Base-by-base conservation (phyloP, 2,329 filamentous ascomycete species). In the Triangularia verruculosa region DNA sequence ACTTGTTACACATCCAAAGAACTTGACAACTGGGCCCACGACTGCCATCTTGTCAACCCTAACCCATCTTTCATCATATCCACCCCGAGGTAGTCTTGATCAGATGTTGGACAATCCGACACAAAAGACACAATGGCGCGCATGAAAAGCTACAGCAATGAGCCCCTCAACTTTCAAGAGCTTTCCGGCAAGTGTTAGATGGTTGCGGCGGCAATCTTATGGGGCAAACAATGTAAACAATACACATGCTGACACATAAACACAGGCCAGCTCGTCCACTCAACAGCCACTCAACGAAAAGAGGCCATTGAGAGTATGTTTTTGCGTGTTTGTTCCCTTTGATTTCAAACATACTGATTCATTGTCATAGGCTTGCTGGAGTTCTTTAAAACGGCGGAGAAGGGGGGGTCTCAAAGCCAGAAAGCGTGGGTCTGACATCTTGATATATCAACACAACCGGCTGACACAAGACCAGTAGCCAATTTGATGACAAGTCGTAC, bases 401-500 rank as follows among this genome's bases (percentile, higher is more conserved):
- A 62, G n/a, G 67, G 64, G 7, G 57, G 57, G 13, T 64, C 67
- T 55, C 68, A 69, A 32, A 60, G 56, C 20, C 67, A 66, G 43
- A 67, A 58, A 43, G 39, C n/a, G 64, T 65, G 57, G 61, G 57
- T 27, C 59, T 55, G 15, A 30, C n/a, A 12, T 25, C 3, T 24
- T 12, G 7, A 20, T 47, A 22, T 20, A 22, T 12, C 30, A 2
- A 15, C 8, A 25, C 9, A 34, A 4, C 15, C 27, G 53, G 43
- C 58, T 62, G 22, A 59, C 62, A 61, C 0, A 1, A 9, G 11
- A 15, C 28, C n/a, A 47, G 39, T 47, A 59, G 65, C 62, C 62
- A 76, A 12, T 79, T 97, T 32, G 84, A 83, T 54, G 92, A 96
- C 73, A 91, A 90, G 73, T 84, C 85, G n/a, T 96, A 91, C 69